Conservation (phyloP, 352 stramenopile genomes). For the Aphanomyces euteiches region DNA sequence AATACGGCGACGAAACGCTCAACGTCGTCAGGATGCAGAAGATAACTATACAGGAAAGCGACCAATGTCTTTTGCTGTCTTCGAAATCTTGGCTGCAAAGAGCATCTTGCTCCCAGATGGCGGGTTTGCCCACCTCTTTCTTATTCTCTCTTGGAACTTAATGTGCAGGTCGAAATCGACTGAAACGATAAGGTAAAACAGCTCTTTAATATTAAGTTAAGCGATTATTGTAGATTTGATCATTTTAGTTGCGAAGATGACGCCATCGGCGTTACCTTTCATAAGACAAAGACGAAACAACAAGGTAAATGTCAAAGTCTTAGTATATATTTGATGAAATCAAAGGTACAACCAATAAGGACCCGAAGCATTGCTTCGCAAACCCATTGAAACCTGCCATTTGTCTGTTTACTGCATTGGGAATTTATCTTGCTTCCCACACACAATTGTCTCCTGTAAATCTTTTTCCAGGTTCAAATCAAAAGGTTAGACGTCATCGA, state of each 20-base stretch:
- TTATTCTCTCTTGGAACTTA: slow-evolving; percentile 21
- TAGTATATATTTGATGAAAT: background rate
- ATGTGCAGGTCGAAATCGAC: slow-evolving; percentile 21
- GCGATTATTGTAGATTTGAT: background rate
- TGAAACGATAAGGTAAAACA: background rate
- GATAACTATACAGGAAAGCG: background rate
- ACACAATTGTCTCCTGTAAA: background rate
- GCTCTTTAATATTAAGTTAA: too few species aligned
- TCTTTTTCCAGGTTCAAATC: slow-evolving; percentile 14
- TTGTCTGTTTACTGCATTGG: slow-evolving; percentile 38
- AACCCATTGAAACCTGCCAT: slow-evolving; percentile 36
- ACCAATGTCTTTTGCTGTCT: background rate
- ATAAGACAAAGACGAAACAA: slow-evolving; percentile 43
- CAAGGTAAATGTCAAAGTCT: background rate
- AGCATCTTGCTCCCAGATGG: background rate
- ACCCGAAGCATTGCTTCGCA: slow-evolving; percentile 39
- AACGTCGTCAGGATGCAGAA: background rate
- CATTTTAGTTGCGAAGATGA: slow-evolving; percentile 38
- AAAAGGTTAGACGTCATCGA: background rate
- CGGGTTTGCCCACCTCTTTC: slow-evolving; percentile 1
- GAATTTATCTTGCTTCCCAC: slow-evolving; percentile 29
- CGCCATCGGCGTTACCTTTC: slow-evolving; percentile 38
- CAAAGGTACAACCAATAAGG: slow-evolving; percentile 6
- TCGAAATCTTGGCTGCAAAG: background rate
- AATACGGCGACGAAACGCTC: background rate